phyloP scores from a whole-genome alignment of 305 asterid genomes.

The Plantago rigida region DNA sequence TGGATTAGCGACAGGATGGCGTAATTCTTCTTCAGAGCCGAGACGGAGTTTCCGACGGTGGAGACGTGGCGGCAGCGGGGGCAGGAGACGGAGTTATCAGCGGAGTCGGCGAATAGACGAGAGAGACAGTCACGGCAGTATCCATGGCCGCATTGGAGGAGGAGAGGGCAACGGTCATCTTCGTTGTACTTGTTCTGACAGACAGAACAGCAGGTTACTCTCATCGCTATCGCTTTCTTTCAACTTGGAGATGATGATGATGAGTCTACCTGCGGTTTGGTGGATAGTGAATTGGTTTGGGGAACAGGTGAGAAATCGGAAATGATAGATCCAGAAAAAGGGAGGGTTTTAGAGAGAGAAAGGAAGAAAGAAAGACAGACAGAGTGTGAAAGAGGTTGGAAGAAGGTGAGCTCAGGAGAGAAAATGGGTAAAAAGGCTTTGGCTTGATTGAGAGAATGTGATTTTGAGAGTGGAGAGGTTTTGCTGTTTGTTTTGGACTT shows the following conservation, averaged over 20 bases:
- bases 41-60: constrained; percentile 76
- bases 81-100: constrained; percentile 67
- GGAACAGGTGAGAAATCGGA: background rate
- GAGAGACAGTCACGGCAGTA: constrained; percentile 89
- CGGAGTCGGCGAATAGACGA: constrained; percentile 66
- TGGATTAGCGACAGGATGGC: constrained; percentile 66
- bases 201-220: constrained; percentile 78
- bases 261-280: background rate
- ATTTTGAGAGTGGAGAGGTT: background rate
- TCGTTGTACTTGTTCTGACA: constrained; percentile 88
- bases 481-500: background rate
- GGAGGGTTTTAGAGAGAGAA: constrained; percentile 2
- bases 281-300: background rate
- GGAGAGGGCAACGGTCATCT: constrained; percentile 83
- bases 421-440: background rate
- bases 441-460: background rate
- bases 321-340: background rate
- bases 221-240: constrained; percentile 29
- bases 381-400: background rate
- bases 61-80: constrained; percentile 95
- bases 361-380: background rate
- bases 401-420: background rate
- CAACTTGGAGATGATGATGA: too few relatives aligned
- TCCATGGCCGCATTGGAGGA: constrained; percentile 98
- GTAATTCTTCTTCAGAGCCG: constrained; percentile 73